Percentiles rank a stretch among this genome's conserved stretches.
phyloP scores from a whole-genome alignment of 192 early-diverging fungal species.

The Geosiphon pyriformis region DNA sequence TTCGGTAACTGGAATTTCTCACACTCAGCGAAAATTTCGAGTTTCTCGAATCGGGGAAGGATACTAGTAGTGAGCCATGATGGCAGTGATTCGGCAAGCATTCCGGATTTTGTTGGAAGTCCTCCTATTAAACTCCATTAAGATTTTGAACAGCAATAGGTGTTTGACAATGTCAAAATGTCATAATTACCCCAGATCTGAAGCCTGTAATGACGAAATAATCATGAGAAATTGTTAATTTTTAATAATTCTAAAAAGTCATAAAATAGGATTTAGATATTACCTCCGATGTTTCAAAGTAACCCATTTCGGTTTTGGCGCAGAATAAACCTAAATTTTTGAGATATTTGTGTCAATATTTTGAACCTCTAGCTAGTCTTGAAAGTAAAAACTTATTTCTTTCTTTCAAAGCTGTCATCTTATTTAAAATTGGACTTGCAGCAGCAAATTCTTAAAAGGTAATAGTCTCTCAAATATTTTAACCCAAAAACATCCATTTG shows the following conservation, averaged over 20 bases:
- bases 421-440: too few species aligned
- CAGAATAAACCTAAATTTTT: conserved; percentile 36
- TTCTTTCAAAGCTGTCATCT: too few species aligned
- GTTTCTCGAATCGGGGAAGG: conserved; percentile 27
- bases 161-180: too few species aligned
- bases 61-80: conserved; percentile 32
- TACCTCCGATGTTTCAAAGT: conserved; percentile 43
- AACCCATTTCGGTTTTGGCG: conserved; percentile 49
- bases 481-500: too few species aligned
- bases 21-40: conserved; percentile 29
- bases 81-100: conserved; percentile 41
- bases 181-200: conserved; percentile 44
- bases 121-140: conserved; percentile 29
- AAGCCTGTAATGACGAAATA: conserved; percentile 29
- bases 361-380: too few species aligned
- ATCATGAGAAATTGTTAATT: background rate
- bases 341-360: too few species aligned
- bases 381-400: too few species aligned
- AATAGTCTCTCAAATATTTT: background rate
- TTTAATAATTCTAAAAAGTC: background rate
- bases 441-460: background rate
- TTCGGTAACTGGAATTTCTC: conserved; percentile 30
- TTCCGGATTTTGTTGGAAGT: conserved; percentile 30
- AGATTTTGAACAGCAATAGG: too few species aligned
- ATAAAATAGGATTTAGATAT: background rate